Conservation (phyloP, 179 eudicot species). For the Beta corolliflora region DNA sequence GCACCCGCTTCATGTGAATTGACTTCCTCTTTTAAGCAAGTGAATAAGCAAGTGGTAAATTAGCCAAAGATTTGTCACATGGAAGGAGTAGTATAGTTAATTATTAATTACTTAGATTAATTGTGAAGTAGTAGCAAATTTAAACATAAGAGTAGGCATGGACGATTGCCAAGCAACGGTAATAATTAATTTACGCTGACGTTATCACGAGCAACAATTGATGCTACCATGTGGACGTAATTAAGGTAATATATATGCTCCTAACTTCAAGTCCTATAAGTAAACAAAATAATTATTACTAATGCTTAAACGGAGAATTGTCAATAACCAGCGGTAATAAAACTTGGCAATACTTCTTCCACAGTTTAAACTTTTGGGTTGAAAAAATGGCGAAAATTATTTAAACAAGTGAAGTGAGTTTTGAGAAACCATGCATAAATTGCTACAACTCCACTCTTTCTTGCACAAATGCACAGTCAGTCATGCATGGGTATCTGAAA, state of each 20-base stretch:
- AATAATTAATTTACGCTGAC: background rate
- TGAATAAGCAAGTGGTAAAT: background rate
- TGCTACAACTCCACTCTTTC: too few relatives aligned
- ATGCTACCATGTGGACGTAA: slow-evolving; percentile 8
- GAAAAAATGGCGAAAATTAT: too few relatives aligned
- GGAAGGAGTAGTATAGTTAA: background rate
- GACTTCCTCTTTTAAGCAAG: slow-evolving; percentile 11
- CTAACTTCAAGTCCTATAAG: too few relatives aligned
- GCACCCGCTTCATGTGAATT: background rate
- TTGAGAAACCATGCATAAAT: too few relatives aligned
- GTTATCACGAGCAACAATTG: background rate
- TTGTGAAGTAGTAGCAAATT: background rate
- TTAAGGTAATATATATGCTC: background rate
- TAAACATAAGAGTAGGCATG: background rate
- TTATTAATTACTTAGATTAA: background rate
- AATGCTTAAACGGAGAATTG: too few relatives aligned
- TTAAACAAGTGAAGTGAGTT: too few relatives aligned
- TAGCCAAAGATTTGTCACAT: slow-evolving; percentile 17
- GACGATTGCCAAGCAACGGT: background rate
- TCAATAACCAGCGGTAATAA: too few relatives aligned
- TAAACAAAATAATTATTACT: too few relatives aligned
- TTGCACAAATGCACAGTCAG: too few relatives aligned
- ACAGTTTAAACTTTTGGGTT: too few relatives aligned
- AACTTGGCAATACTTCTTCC: too few relatives aligned
- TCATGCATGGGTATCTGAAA: too few relatives aligned